Conservation (phyloP, 2,329 filamentous ascomycete genomes). For the Plectosphaerella cucumerina region DNA sequence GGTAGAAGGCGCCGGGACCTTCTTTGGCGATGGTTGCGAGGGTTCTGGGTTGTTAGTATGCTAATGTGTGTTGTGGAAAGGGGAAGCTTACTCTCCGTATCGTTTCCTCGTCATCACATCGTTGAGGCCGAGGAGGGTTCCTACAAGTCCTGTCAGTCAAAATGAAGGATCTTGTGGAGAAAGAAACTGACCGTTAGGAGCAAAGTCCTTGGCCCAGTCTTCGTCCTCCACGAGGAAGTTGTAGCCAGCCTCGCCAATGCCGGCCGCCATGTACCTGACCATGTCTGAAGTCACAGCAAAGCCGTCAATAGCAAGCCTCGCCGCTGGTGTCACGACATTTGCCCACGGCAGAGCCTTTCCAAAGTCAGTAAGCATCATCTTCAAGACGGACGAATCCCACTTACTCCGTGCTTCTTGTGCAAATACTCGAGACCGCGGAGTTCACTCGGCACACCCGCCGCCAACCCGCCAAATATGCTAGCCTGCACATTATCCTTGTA, state of each 20-base stretch:
- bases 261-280: conserved; percentile 64
- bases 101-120: conserved; percentile 77
- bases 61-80: neutral
- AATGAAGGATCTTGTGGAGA: neutral
- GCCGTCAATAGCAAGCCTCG: conserved; percentile 67
- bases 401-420: conserved; percentile 65
- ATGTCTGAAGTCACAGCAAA: conserved; percentile 73
- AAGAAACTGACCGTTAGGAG: conserved; percentile 59
- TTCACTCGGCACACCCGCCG: conserved; percentile 69
- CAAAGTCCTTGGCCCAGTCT: conserved; percentile 84
- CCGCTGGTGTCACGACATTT: conserved; percentile 68
- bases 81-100: conserved; percentile 53
- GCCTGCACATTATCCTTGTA: conserved; percentile 65
- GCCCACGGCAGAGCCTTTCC: conserved; percentile 59
- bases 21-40: conserved; percentile 71
- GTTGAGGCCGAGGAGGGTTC: conserved; percentile 64
- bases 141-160: conserved; percentile 17
- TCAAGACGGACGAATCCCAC: conserved; percentile 7
- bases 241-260: conserved; percentile 21
- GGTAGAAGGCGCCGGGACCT: conserved; percentile 72
- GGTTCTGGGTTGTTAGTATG: conserved; percentile 36
- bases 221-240: conserved; percentile 73
- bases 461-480: conserved; percentile 69
- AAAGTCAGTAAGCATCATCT: neutral
- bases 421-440: conserved; percentile 75